Conservation (phyloP, 148 eudicot genomes). For the Heliosperma pusillum region DNA sequence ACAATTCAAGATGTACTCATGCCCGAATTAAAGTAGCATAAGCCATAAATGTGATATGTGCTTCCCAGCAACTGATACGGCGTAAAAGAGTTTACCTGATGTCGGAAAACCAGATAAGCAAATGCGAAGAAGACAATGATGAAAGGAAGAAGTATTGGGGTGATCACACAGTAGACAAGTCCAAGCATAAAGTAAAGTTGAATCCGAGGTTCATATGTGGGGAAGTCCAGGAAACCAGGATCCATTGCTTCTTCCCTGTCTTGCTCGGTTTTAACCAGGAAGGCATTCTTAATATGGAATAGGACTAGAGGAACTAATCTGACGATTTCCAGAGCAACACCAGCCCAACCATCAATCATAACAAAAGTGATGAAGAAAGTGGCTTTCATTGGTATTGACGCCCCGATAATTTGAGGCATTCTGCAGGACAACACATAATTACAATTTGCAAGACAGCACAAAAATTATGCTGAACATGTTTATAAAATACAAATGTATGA, state of each 20-base stretch:
- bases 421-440: constrained; percentile 25
- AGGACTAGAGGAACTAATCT: constrained; percentile 45
- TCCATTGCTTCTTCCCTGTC: constrained; percentile 65
- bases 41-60: not conserved
- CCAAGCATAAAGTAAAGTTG: constrained; percentile 65
- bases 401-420: constrained; percentile 55
- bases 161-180: constrained; percentile 44
- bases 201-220: constrained; percentile 55
- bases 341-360: constrained; percentile 75
- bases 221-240: constrained; percentile 50
- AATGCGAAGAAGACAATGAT: constrained; percentile 59
- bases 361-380: constrained; percentile 61
- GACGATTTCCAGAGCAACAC: constrained; percentile 57
- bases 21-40: too few relatives aligned
- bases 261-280: constrained; percentile 57
- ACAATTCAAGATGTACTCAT: too few relatives aligned
- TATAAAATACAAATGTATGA: not conserved
- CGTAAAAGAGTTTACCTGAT: constrained; percentile 50
- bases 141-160: constrained; percentile 64
- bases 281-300: constrained; percentile 50
- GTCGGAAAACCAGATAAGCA: constrained; percentile 56
- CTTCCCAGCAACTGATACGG: not conserved
- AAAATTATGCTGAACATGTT: not conserved
- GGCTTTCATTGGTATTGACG: constrained; percentile 68
- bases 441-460: constrained; percentile 6